Evolutionary conservation across 2,329 filamentous ascomycete species (phyloP).

Genomic region (Pseudogymnoascus destructans): DNA sequence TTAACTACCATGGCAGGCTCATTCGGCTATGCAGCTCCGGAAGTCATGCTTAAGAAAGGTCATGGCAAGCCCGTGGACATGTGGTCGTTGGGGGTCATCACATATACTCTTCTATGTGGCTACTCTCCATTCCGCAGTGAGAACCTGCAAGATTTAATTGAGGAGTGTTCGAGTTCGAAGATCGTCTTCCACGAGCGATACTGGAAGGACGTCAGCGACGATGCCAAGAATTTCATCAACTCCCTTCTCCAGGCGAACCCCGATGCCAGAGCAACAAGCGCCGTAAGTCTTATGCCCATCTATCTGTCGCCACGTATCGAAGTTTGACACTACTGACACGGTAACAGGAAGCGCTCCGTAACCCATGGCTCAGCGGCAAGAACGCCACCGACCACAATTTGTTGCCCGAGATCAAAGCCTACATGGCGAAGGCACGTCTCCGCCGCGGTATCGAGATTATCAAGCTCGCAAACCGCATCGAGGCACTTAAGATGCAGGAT

Average conservation of each 20-base stretch:
- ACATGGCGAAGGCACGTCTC: conserved; percentile 82
- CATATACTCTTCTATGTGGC: conserved; percentile 92
- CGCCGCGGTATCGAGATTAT: conserved; percentile 90
- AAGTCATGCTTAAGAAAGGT: conserved; percentile 95
- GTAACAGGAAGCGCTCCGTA: conserved; percentile 57
- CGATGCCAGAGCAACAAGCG: conserved; percentile 61
- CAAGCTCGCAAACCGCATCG: conserved; percentile 91
- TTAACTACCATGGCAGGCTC: conserved; percentile 98
- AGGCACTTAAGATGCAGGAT: conserved; percentile 84
- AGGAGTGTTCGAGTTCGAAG: conserved; percentile 73
- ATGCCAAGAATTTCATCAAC: conserved; percentile 90
- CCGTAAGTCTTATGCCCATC: conserved; percentile 36
- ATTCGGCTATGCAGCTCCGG: conserved; percentile 92
- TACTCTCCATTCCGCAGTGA: conserved; percentile 97
- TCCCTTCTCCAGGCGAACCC: conserved; percentile 67
- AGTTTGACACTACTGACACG: conserved; percentile 13
- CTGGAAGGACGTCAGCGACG: conserved; percentile 93
- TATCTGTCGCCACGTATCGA: not conserved
- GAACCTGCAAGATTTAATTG: conserved; percentile 81
- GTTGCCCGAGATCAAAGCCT: conserved; percentile 89
- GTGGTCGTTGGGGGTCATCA: conserved; percentile 98
- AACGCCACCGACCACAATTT: conserved; percentile 92
- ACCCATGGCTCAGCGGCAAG: conserved; percentile 83
- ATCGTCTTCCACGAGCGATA: conserved; percentile 96
- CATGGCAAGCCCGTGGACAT: conserved; percentile 98